Base-by-base conservation (phyloP, 169 alveolate species). In the Theileria luwenshuni region DNA sequence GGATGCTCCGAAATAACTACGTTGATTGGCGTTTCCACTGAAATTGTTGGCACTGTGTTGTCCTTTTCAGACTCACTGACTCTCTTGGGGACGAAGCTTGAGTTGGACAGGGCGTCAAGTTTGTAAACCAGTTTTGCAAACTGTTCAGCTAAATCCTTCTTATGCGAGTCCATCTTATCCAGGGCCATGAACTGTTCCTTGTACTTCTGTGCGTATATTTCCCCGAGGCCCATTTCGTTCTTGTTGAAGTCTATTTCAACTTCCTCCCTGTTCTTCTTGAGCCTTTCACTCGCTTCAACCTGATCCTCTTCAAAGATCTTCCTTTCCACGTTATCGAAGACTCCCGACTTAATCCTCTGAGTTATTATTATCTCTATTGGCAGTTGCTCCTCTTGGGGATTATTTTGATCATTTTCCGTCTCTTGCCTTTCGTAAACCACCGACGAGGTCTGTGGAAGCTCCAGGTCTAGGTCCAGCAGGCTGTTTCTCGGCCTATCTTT, bases 401-500 rank as follows among this genome's bases (percentile, higher is more conserved):
- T 10, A 12, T 21, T 25, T 15, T 54, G 65, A 1, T 28, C 90
- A 28, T 5, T 21, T 1, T 51, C 68, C 19, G 67, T 69, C 15
- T 73, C 75, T 0, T 51, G 71, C 0, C 69, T 60, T 54, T 77
- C 85, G 23, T 69, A 69, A 8, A 63, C 65, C 15, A 61, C 32
- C 3, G 88, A 56, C 12, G 74, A 63, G 3, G 74, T 41, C 52
- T 88, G 90, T 0, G 94, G 94, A 2, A 90, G 77, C 23, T 90
- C 94, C 0, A 90, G 77, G 21, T 90, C 86, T 13, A 90, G 83
- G 15, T 75, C 83, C n/a, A 93, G 74, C 19, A 93, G 69, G 32
- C 94, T 86, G 67, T 93, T 90, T 30, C 87, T 68, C 2, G 96
- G 96, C 19, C 97, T 54, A 41, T 88, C 71, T 59, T 76, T 69